Conservation (phyloP, 1,284 basidiomycete species). For the Boletellus dicymbophilus region DNA sequence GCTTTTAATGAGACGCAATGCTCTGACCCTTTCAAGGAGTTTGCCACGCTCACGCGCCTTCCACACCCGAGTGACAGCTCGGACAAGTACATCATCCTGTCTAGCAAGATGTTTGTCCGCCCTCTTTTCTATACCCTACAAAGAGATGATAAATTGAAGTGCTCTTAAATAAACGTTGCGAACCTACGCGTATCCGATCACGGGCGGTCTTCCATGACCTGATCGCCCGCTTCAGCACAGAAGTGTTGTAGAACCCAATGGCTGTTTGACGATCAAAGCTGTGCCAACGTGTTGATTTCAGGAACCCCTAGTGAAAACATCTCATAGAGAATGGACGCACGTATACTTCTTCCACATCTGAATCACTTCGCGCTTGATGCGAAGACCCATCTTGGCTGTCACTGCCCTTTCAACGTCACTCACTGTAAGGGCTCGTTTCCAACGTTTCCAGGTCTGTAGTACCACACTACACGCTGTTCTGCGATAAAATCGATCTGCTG, state of each 20-base stretch:
- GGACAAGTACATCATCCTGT: slow-evolving; percentile 63
- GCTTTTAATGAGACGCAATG: slow-evolving; percentile 45
- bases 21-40: slow-evolving; percentile 58
- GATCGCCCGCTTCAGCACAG: slow-evolving; percentile 47
- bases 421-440: slow-evolving; percentile 50
- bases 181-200: slow-evolving; percentile 52
- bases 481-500: slow-evolving; percentile 48
- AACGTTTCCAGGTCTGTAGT: slow-evolving; percentile 51
- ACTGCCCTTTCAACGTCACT: slow-evolving; percentile 46
- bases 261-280: slow-evolving; percentile 50
- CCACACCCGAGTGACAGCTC: slow-evolving; percentile 71
- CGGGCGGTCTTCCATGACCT: slow-evolving; percentile 56
- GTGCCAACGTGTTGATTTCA: slow-evolving; percentile 9
- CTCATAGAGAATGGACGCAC: slow-evolving; percentile 42
- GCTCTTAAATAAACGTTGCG: background rate
- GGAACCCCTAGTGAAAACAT: background rate
- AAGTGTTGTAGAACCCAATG: slow-evolving; percentile 42
- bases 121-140: slow-evolving; percentile 50
- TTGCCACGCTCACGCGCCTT: slow-evolving; percentile 68
- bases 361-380: slow-evolving; percentile 49
- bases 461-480: slow-evolving; percentile 38
- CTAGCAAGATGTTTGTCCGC: slow-evolving; percentile 59
- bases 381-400: slow-evolving; percentile 41
- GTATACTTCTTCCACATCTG: slow-evolving; percentile 55
- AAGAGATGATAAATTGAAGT: slow-evolving; percentile 11